Evolutionary conservation across 495 filamentous ascomycete species (phyloP).

Genomic region (Hypomontagnella monticulosa): DNA sequence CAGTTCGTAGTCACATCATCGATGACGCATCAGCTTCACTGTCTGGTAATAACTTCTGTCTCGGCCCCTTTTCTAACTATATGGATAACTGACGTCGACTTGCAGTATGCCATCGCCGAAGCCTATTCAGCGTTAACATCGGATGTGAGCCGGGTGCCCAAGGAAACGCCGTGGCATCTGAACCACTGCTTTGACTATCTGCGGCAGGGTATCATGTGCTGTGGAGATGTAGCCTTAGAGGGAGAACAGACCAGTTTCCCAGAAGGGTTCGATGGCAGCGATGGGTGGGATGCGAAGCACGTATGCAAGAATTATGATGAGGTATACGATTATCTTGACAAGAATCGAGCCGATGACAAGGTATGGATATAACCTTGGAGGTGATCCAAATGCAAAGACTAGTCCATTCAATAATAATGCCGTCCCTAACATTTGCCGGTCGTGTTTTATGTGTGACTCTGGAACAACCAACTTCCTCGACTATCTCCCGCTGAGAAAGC

Average conservation of each 20-base stretch:
- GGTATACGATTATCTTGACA: constrained; percentile 50
- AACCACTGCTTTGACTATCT: constrained; percentile 61
- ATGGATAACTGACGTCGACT: neutral
- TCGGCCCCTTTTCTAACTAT: neutral
- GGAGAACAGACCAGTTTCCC: constrained; percentile 57
- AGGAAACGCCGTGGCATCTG: constrained; percentile 55
- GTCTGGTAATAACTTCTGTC: constrained; percentile 42
- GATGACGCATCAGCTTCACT: constrained; percentile 61
- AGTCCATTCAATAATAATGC: too few species aligned
- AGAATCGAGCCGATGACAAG: constrained; percentile 51
- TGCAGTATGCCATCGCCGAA: constrained; percentile 49
- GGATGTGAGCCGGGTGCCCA: constrained; percentile 43
- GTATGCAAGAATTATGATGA: constrained; percentile 55
- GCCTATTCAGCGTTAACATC: constrained; percentile 50
- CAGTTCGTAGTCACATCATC: constrained; percentile 58
- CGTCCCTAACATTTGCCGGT: neutral
- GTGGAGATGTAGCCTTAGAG: constrained; percentile 56
- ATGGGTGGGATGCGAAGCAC: constrained; percentile 61
- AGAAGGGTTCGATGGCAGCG: constrained; percentile 50
- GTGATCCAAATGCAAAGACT: neutral
- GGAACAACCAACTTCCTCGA: too few species aligned
- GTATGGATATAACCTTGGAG: constrained; percentile 49
- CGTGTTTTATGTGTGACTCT: too few species aligned
- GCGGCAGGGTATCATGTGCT: constrained; percentile 59
- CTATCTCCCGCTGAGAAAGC: too few species aligned